Conservation (phyloP, 106 monocot genomes). For the Dendrobium nobile region DNA sequence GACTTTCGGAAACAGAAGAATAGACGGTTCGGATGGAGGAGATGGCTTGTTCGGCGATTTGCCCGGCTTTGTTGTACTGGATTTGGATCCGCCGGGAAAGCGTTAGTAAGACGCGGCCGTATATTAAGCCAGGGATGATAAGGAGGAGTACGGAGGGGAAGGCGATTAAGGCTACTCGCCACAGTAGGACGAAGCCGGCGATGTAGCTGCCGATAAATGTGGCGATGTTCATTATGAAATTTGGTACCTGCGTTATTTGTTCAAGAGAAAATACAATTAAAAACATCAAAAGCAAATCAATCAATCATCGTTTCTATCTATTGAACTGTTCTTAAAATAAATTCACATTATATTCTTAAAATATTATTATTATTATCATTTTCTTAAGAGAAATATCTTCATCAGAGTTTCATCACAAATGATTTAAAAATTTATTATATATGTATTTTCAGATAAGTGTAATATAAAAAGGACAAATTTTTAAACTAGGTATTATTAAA, state of each 20-base stretch:
- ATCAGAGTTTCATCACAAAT: no score
- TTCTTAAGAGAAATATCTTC: no score
- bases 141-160: slow-evolving; percentile 50
- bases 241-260: slow-evolving; percentile 30
- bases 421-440: no score
- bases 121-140: slow-evolving; percentile 53
- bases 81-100: slow-evolving; percentile 38
- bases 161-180: slow-evolving; percentile 54
- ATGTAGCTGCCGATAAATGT: slow-evolving; percentile 43
- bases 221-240: slow-evolving; percentile 54
- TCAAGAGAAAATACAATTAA: background rate
- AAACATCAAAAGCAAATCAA: background rate
- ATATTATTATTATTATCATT: no score
- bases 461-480: no score
- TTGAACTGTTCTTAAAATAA: no score
- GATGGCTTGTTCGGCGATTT: slow-evolving; percentile 66
- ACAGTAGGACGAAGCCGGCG: slow-evolving; percentile 43
- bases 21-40: slow-evolving; percentile 75
- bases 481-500: no score
- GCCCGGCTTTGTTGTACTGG: slow-evolving; percentile 51
- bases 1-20: slow-evolving; percentile 59
- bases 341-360: no score
- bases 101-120: slow-evolving; percentile 46
- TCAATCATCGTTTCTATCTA: no score
- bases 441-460: no score